Percentiles rank a stretch among this genome's conserved stretches.
phyloP scores from a whole-genome alignment of 192 early-diverging fungal species.

The Linnemannia hyalina region DNA sequence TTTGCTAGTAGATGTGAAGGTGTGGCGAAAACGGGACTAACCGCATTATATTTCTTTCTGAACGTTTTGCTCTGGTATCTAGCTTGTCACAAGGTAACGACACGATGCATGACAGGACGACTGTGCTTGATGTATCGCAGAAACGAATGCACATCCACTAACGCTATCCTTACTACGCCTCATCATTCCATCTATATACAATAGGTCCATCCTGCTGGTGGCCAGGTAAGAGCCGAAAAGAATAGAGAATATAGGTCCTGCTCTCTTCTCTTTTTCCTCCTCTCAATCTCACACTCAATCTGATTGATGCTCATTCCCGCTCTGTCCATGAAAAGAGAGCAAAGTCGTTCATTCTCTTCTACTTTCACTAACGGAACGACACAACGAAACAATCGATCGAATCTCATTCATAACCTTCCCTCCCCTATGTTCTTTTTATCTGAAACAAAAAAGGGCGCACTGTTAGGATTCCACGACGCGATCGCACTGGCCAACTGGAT shows the following conservation, averaged over 20 bases:
- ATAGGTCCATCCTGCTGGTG: conserved; percentile 2
- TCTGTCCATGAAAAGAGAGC: neutral
- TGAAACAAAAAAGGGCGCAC: neutral
- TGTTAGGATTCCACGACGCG: conserved; percentile 2
- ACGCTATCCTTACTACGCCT: neutral
- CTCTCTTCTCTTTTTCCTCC: neutral
- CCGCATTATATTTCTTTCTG: neutral
- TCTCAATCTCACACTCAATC: neutral
- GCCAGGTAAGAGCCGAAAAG: neutral
- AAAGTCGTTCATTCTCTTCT: neutral
- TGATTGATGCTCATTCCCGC: neutral
- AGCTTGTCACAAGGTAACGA: neutral
- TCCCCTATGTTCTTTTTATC: neutral
- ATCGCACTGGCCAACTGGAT: conserved; percentile 14
- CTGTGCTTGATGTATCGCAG: neutral
- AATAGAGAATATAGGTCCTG: neutral
- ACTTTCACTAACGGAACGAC: neutral
- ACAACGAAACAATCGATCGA: neutral
- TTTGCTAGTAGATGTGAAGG: neutral
- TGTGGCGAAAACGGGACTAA: neutral
- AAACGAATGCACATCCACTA: neutral
- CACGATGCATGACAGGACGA: neutral
- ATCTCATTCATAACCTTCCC: neutral
- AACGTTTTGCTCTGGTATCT: neutral
- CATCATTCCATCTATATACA: no score